Conservation (phyloP, 331 rosid species). For the Spiraea crenata region DNA sequence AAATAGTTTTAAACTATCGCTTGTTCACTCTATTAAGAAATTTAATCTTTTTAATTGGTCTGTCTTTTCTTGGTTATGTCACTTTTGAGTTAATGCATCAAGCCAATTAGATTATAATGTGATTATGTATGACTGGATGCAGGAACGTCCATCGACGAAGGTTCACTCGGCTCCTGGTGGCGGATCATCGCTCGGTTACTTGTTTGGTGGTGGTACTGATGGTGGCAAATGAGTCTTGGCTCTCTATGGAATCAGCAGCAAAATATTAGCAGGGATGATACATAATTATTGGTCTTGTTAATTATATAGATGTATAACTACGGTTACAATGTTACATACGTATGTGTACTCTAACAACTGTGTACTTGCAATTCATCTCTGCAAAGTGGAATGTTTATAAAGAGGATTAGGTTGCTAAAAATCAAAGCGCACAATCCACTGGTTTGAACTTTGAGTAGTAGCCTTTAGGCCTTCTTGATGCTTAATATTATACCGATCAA, state of each 20-base stretch:
- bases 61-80: no score
- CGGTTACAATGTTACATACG: background rate
- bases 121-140: background rate
- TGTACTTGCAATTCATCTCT: background rate
- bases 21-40: no score
- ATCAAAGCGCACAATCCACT: no score
- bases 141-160: constrained; percentile 64
- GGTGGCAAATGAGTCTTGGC: constrained; percentile 26
- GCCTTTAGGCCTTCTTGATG: no score
- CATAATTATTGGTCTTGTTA: background rate
- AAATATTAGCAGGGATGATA: background rate
- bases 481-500: no score
- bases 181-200: constrained; percentile 59
- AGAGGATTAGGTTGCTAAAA: background rate
- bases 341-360: background rate
- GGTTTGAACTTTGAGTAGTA: no score
- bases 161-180: constrained; percentile 59
- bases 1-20: no score
- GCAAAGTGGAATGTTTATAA: background rate
- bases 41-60: no score
- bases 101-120: no score
- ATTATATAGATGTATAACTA: background rate
- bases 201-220: constrained; percentile 40
- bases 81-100: no score
- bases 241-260: background rate